Evolutionary conservation across 129 eudicot genomes (phyloP).

Genomic region (Arctium lappa): DNA sequence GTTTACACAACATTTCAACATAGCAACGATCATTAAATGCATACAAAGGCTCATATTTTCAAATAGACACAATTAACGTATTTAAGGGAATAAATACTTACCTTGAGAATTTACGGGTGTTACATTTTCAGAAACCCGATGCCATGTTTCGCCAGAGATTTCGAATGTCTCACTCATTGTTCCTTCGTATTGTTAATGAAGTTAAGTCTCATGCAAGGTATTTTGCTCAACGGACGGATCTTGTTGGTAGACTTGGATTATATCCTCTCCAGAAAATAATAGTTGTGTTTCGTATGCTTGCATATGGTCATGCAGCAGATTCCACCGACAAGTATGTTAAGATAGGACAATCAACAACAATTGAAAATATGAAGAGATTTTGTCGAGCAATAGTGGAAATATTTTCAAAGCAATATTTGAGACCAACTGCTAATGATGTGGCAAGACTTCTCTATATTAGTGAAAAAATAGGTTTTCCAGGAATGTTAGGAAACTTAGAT

Average conservation of each 20-base stretch:
- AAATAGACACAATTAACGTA: too few relatives aligned
- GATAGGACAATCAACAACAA: not conserved
- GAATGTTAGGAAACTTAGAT: not conserved
- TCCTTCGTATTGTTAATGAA: not conserved
- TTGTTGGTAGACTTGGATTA: not conserved
- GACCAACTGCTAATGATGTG: not conserved
- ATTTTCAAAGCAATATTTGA: not conserved
- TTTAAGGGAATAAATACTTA: too few relatives aligned
- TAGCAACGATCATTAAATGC: too few relatives aligned
- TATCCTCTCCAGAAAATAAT: not conserved
- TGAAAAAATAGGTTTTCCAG: not conserved
- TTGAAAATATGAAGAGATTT: not conserved
- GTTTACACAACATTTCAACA: too few relatives aligned
- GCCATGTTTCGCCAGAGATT: not conserved
- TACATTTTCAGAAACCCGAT: not conserved
- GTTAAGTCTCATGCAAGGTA: not conserved
- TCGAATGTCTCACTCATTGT: not conserved
- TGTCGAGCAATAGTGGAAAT: not conserved
- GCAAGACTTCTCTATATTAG: not conserved
- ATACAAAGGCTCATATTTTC: too few relatives aligned
- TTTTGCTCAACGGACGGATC: not conserved
- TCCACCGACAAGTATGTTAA: not conserved
- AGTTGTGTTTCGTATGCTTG: not conserved
- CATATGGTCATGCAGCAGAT: not conserved
- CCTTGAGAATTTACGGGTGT: too few relatives aligned